phyloP scores from a whole-genome alignment of 768 basidiomycete genomes.

The Lactarius evosmus region DNA sequence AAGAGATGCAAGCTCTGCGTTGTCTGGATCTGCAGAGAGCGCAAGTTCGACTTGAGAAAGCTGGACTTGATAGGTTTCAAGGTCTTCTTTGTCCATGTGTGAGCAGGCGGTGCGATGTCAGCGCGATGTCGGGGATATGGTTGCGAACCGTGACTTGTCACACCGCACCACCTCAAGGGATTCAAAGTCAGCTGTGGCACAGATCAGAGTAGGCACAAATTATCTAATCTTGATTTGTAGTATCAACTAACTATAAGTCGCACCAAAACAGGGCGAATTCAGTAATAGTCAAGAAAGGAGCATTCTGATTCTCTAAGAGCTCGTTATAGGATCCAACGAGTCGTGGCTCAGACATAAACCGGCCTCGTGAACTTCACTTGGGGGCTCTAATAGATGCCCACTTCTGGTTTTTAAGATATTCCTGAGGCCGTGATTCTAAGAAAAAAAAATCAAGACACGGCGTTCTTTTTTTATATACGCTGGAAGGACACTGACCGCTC shows the following conservation, averaged over 20 bases:
- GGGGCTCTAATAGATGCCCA: slow-evolving; percentile 4
- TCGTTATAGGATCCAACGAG: slow-evolving; percentile 7
- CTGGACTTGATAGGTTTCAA: slow-evolving; percentile 88
- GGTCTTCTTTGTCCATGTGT: slow-evolving; percentile 60
- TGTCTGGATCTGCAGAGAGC: slow-evolving; percentile 70
- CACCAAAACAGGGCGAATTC: neutral
- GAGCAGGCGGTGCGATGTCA: slow-evolving; percentile 12
- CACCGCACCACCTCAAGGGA: neutral
- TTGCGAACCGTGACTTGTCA: neutral
- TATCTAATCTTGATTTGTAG: neutral
- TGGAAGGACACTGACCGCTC: slow-evolving; percentile 48
- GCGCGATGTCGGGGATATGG: neutral
- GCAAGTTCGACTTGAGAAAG: slow-evolving; percentile 85
- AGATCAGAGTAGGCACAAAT: too few relatives aligned
- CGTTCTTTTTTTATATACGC: neutral
- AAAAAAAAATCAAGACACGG: neutral
- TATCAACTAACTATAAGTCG: neutral
- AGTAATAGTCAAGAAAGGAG: neutral
- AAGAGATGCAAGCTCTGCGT: slow-evolving; percentile 67
- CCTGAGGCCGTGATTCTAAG: slow-evolving; percentile 24
- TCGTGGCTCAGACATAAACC: slow-evolving; percentile 17
- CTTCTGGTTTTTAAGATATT: slow-evolving; percentile 20
- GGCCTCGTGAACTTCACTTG: slow-evolving; percentile 12
- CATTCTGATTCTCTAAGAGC: neutral
- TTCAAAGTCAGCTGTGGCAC: slow-evolving; percentile 26